Evolutionary conservation across 768 basidiomycete genomes (phyloP).

Genomic region (Kwoniella europaea): DNA sequence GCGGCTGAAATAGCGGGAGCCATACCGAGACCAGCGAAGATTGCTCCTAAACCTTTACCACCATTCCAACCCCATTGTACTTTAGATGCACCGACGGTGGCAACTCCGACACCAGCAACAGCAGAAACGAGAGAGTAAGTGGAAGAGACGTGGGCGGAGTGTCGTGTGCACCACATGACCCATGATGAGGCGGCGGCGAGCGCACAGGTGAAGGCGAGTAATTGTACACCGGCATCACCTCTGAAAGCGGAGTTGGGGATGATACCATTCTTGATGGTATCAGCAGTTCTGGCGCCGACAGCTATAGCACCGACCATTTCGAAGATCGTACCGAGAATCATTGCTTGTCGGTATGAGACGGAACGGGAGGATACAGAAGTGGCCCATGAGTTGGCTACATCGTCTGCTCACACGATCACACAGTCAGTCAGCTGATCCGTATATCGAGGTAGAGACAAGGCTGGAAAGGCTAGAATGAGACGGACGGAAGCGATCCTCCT

Average conservation of each 20-base stretch:
- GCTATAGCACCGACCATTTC: constrained; percentile 41
- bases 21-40: constrained; percentile 58
- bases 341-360: constrained; percentile 41
- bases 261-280: constrained; percentile 62
- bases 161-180: constrained; percentile 59
- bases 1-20: constrained; percentile 57
- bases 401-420: constrained; percentile 21
- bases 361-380: constrained; percentile 41
- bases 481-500: background rate
- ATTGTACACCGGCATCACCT: constrained; percentile 58
- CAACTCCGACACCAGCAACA: constrained; percentile 61
- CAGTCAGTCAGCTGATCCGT: background rate
- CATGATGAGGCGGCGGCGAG: constrained; percentile 55
- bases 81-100: constrained; percentile 56
- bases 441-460: background rate
- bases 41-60: constrained; percentile 59
- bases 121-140: constrained; percentile 61
- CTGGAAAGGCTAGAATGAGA: background rate
- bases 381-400: constrained; percentile 44
- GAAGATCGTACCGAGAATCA: constrained; percentile 42
- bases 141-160: constrained; percentile 60
- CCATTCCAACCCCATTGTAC: constrained; percentile 62
- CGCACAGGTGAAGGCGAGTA: constrained; percentile 61
- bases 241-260: constrained; percentile 58
- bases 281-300: constrained; percentile 42